phyloP scores from a whole-genome alignment of 306 rosid genomes.

The Vigna unguiculata region DNA sequence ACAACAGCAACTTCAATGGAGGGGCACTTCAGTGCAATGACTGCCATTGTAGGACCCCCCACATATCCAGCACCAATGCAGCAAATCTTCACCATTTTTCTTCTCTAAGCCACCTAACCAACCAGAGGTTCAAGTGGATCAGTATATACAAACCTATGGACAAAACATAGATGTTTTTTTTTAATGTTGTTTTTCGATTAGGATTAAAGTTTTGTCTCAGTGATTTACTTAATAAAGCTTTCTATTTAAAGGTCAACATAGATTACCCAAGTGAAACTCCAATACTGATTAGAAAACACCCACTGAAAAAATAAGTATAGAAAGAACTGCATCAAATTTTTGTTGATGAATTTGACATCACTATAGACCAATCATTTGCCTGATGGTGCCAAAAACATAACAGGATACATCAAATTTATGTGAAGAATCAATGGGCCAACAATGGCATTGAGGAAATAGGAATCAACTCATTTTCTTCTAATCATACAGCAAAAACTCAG shows the following conservation, averaged over 20 bases:
- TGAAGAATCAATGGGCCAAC: neutral
- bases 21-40: slow-evolving; percentile 90
- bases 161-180: neutral
- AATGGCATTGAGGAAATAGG: neutral
- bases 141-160: slow-evolving; percentile 24
- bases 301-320: neutral
- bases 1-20: slow-evolving; percentile 82
- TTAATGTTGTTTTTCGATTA: neutral
- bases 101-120: slow-evolving; percentile 53
- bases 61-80: slow-evolving; percentile 99
- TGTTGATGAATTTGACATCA: slow-evolving; percentile 1
- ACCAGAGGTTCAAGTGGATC: slow-evolving; percentile 41
- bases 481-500: slow-evolving; percentile 19
- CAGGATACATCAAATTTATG: neutral
- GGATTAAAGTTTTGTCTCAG: neutral
- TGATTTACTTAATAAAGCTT: neutral
- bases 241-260: neutral
- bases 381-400: neutral
- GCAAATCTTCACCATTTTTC: slow-evolving; percentile 91
- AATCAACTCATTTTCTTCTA: slow-evolving; percentile 26
- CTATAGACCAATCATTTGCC: neutral
- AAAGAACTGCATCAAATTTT: neutral
- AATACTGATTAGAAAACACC: neutral
- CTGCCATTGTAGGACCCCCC: slow-evolving; percentile 97
- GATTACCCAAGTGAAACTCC: no score